phyloP scores from a whole-genome alignment of 306 rosid species.

The Inga leiocalycina region DNA sequence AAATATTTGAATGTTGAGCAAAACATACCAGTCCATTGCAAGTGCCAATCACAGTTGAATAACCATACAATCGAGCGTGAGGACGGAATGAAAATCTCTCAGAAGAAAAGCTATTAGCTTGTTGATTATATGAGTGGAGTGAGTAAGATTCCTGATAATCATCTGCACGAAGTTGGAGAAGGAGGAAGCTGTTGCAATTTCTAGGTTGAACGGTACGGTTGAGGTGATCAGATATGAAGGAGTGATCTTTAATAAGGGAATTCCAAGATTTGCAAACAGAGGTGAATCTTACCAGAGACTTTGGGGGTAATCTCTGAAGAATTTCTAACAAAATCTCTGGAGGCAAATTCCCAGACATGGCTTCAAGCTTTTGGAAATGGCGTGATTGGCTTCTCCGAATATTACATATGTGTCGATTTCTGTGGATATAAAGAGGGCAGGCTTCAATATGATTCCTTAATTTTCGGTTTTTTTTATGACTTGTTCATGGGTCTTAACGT shows the following conservation, averaged over 20 bases:
- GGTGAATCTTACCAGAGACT: background rate
- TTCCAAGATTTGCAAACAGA: background rate
- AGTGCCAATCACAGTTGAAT: background rate
- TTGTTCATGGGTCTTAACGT: background rate
- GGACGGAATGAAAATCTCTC: background rate
- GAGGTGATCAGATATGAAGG: background rate
- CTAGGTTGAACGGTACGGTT: background rate
- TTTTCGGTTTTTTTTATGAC: background rate
- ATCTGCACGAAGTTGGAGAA: background rate
- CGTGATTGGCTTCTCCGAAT: background rate
- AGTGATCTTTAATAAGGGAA: background rate
- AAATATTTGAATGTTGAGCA: accelerated
- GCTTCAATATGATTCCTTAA: background rate
- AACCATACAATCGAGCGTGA: background rate
- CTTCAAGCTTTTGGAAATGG: background rate
- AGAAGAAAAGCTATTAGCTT: background rate
- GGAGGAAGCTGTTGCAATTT: background rate
- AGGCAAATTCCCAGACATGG: background rate
- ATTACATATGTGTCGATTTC: background rate
- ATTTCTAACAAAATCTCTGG: background rate
- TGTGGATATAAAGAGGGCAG: background rate
- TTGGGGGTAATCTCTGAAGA: background rate
- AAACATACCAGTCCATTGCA: conserved; percentile 15
- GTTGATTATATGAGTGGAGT: background rate
- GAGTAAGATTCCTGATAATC: background rate